A percentile compares a stretch with the other conserved stretches of the same genome.
phyloP scores from a whole-genome alignment of 495 filamentous ascomycete genomes.

The Xeromyces bisporus region DNA sequence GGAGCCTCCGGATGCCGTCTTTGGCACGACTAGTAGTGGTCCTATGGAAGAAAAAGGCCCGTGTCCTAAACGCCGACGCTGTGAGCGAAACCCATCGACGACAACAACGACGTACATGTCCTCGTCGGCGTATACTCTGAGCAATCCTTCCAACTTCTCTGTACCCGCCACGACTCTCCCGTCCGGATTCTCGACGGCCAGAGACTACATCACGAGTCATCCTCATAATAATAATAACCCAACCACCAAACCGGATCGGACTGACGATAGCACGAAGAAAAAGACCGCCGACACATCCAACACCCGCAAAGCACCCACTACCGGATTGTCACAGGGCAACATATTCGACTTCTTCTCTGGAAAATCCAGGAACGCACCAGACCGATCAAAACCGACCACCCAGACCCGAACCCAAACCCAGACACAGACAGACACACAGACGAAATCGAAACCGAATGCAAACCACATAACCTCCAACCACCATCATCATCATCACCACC shows the following conservation, averaged over 20 bases:
- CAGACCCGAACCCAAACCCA: neutral
- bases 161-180: slow-evolving; percentile 21
- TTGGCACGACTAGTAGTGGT: slow-evolving; percentile 16
- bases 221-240: too few species aligned
- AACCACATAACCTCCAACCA: slow-evolving; percentile 2
- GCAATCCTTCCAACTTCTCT: slow-evolving; percentile 15
- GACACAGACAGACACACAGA: neutral
- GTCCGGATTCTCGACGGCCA: slow-evolving; percentile 25
- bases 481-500: slow-evolving; percentile 7
- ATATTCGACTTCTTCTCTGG: slow-evolving; percentile 27
- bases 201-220: slow-evolving; percentile 23
- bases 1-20: slow-evolving; percentile 22
- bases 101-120: slow-evolving; percentile 11
- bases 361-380: too few species aligned
- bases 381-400: too few species aligned
- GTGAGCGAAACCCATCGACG: slow-evolving; percentile 11
- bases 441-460: neutral
- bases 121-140: slow-evolving; percentile 12
- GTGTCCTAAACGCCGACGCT: slow-evolving; percentile 19
- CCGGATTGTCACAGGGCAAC: slow-evolving; percentile 21
- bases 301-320: slow-evolving; percentile 8
- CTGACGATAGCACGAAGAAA: neutral
- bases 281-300: slow-evolving; percentile 9
- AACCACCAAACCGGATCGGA: slow-evolving; percentile 4
- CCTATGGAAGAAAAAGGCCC: slow-evolving; percentile 9